Evolutionary conservation across 2,329 filamentous ascomycete genomes (phyloP), one percentile per base, ranked within the genome.

Genomic region (Simplicillium sp.): DNA sequence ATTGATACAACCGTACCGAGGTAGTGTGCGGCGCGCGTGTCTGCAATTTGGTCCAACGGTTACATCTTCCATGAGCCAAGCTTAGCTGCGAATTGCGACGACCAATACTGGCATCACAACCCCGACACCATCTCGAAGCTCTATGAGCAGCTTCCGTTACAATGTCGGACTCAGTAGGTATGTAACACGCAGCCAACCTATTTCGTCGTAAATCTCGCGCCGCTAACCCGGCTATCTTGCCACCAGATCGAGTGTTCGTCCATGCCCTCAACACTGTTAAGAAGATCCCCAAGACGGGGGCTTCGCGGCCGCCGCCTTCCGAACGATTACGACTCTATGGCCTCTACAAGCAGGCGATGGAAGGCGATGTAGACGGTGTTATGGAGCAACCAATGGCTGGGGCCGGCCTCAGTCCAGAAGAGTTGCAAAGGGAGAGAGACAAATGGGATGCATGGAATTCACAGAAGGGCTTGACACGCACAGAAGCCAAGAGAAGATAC

Each of bases 221-320:
- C 36, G 36, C 12, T 13, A 20, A 14, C 17, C 34, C 33, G 33
- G 17, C 11, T 43, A 36, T n/a, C 47, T 48, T 35, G 49, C 35
- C 18, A 33, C 28, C 53, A 97, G 92, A 98, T 69, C 84, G 92
- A 65, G 92, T 98, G 58, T 98, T 98, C 64, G 90, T 94, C 61
- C 90, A 98, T 77, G 92, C 92, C 50, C 84, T 98, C 64, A 96
- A 95, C 67, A 97, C 92, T 17, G 90, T 98, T 55, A 96, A 96
- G 66, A 94, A 94, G 66, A 94, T 98, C 53, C 86, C 86, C 52
- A 90, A 92, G 57, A 95, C 89, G 14, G 90, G 92, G 48, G 87
- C 87, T 39, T 80, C 87, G 47, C 84, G 92, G 47, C 92, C 92
- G 36, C 92, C 92, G 37, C 78, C 88, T 2, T 70, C 75, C 46